Conservation (phyloP, 192 early-diverging fungal species). For the Martensiomyces pterosporus region DNA sequence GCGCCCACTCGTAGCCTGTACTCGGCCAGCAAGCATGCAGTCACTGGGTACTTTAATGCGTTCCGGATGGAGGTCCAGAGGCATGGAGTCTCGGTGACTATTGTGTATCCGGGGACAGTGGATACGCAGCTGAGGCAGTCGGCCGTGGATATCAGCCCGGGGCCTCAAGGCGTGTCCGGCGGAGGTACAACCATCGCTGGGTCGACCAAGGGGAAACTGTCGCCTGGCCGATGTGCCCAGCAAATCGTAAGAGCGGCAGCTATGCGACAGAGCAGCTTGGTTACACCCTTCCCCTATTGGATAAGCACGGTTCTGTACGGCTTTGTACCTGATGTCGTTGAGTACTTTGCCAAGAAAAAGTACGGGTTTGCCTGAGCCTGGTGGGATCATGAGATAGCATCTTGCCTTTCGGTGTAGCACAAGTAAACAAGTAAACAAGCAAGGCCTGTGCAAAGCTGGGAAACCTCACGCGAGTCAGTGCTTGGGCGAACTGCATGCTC, state of each 20-base stretch:
- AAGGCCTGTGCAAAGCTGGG: too few species aligned
- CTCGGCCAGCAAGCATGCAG: slow-evolving; percentile 73
- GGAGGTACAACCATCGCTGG: slow-evolving; percentile 1
- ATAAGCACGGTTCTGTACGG: slow-evolving; percentile 47
- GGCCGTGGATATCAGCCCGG: slow-evolving; percentile 70
- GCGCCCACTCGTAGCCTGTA: slow-evolving; percentile 79
- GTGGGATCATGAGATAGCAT: too few species aligned
- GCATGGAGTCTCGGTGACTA: slow-evolving; percentile 59
- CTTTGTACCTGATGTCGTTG: slow-evolving; percentile 58
- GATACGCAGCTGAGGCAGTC: slow-evolving; percentile 65
- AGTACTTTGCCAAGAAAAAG: slow-evolving; percentile 66
- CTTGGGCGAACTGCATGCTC: too few species aligned
- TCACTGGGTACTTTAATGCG: slow-evolving; percentile 77
- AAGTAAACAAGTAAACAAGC: too few species aligned
- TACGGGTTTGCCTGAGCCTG: slow-evolving; percentile 53
- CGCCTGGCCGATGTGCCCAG: slow-evolving; percentile 55
- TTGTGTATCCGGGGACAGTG: slow-evolving; percentile 72
- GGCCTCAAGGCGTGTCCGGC: too few species aligned
- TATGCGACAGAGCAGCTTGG: slow-evolving; percentile 48
- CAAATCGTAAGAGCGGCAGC: slow-evolving; percentile 59
- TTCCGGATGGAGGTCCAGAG: slow-evolving; percentile 69
- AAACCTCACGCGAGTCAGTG: too few species aligned
- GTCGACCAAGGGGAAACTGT: slow-evolving; percentile 60
- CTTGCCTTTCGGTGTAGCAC: too few species aligned
- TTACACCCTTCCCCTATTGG: slow-evolving; percentile 61